Evolutionary conservation across 2,329 filamentous ascomycete species (phyloP), one percentile per base, ranked within the genome.

Genomic region (Fonsecaea multimorphosa): DNA sequence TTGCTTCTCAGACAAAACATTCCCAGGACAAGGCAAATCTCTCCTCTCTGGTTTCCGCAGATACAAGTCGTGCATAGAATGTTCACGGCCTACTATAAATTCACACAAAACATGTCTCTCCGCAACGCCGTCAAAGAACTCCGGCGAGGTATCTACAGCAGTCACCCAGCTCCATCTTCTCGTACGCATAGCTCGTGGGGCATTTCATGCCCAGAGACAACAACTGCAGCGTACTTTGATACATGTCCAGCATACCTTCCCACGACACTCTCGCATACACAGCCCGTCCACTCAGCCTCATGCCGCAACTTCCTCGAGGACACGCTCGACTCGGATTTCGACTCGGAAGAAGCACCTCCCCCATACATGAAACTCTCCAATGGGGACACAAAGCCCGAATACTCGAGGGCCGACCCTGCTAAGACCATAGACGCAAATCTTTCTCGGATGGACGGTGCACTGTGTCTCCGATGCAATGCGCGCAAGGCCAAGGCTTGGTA

Each of bases 401-500:
- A 66, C 49, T 63, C 64, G 9, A 57, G n/a, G 36, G 9, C 14
- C 32, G 55, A 64, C 11, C 58, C 58, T 8, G 24, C 58, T 12
- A 2, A 7, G 14, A 27, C 32, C 7, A 3, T 22, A 8, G 53
- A 53, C 16, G 34, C 24, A 22, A 54, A 31, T 3, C 4, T 55
- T 3, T 38, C 34, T 14, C 52, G 54, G 11, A 52, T 63, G 27
- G 59, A 66, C 31, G 64, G 60, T n/a, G 51, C 40, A 5, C 46
- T 63, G 31, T 63, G 59, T 46, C 59, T 62, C 5, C 55, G 64
- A 16, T 60, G 59, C 52, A 66, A 60, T 9, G 22, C 61, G 6
- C 54, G 36, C 19, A 66, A 56, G 27, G 64, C 64, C 31, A 66
- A 57, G 34, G 46, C 59, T 29, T 66, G 64, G 64, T 66, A 63